Evolutionary conservation across 768 basidiomycete species (phyloP).

Genomic region (Epithele typhae): DNA sequence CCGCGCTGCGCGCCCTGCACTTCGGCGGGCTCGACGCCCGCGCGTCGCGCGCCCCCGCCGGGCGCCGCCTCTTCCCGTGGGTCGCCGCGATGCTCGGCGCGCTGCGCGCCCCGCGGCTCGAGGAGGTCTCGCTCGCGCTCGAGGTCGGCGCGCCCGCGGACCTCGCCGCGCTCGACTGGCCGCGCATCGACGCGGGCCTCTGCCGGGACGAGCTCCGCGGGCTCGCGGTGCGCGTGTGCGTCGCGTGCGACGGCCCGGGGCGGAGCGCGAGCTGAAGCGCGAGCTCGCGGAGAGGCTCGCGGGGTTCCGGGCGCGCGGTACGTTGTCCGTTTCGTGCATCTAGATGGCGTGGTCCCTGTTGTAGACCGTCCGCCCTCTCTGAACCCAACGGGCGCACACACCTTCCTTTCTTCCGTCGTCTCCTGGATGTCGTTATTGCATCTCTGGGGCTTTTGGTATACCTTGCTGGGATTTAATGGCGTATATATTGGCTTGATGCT

Average conservation of each 20-base stretch:
- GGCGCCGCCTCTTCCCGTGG: slow-evolving; percentile 23
- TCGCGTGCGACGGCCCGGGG: slow-evolving; percentile 15
- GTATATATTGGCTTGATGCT: too few relatives aligned
- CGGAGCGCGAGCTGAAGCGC: slow-evolving; percentile 14
- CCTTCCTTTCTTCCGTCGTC: too few relatives aligned
- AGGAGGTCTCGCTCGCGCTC: slow-evolving; percentile 23
- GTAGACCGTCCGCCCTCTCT: too few relatives aligned
- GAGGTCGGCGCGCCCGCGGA: slow-evolving; percentile 19
- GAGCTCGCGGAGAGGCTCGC: slow-evolving; percentile 13
- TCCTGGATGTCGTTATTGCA: too few relatives aligned
- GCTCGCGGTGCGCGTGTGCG: slow-evolving; percentile 21
- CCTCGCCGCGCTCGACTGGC: slow-evolving; percentile 23
- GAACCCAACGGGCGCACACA: too few relatives aligned
- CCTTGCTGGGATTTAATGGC: too few relatives aligned
- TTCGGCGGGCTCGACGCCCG: slow-evolving; percentile 24
- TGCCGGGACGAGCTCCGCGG: slow-evolving; percentile 18
- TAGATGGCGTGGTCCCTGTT: too few relatives aligned
- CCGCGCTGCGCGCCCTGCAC: slow-evolving; percentile 21
- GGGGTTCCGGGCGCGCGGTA: slow-evolving; percentile 20
- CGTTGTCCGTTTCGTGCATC: slow-evolving; percentile 20
- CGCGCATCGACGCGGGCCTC: slow-evolving; percentile 22
- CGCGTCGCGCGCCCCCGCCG: slow-evolving; percentile 19
- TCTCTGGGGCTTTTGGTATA: too few relatives aligned
- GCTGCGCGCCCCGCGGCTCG: slow-evolving; percentile 15
- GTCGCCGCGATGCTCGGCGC: slow-evolving; percentile 22